Evolutionary conservation across 805 yeast genomes (phyloP).

Genomic region (Pichia deserticola): DNA sequence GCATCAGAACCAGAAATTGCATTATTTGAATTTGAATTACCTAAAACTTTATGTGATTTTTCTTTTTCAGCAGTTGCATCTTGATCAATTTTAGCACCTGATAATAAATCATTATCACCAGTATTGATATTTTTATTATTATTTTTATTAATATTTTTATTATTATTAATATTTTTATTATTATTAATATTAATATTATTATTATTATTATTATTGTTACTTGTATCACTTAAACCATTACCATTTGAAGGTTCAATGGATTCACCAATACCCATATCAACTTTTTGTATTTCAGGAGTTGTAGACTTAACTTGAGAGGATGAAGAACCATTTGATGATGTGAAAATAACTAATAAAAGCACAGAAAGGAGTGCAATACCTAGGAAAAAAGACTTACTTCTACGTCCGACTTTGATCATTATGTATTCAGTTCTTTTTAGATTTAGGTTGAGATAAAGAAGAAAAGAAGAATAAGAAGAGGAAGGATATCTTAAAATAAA

Average conservation of each 20-base stretch:
- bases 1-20: conserved; percentile 13
- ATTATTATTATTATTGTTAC: not conserved
- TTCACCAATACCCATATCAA: conserved; percentile 7
- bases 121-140: not conserved
- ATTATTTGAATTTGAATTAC: not conserved
- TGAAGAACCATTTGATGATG: not conserved
- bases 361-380: conserved; percentile 7
- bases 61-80: conserved; percentile 8
- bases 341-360: conserved; percentile 1
- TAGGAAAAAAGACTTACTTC: conserved; percentile 7
- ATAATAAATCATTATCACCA: conserved; percentile 2
- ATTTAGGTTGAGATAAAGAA: too few relatives aligned
- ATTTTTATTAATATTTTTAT: too few relatives aligned
- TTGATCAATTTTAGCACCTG: conserved; percentile 14
- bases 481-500: too few relatives aligned
- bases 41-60: not conserved
- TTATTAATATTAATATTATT: not conserved
- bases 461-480: not conserved
- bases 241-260: conserved; percentile 5
- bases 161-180: not conserved
- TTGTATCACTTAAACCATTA: not conserved
- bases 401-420: conserved; percentile 12
- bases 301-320: not conserved
- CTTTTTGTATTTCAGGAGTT: conserved; percentile 2
- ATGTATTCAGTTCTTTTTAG: not conserved